Evolutionary conservation across 257 asterid species (phyloP).

Genomic region (Lycium ferocissimum): DNA sequence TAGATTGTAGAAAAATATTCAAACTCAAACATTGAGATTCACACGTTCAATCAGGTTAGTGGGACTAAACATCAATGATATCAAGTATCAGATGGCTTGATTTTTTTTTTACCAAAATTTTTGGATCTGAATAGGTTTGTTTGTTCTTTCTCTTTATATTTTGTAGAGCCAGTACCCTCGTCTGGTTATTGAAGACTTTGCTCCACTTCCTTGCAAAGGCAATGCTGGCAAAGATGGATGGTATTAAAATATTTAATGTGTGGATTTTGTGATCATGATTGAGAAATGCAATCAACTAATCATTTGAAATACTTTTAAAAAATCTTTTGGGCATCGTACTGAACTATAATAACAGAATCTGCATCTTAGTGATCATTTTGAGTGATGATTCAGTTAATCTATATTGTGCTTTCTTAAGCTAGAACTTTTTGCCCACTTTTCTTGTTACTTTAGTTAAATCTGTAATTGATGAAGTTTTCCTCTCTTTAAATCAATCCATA

Average conservation of each 20-base stretch:
- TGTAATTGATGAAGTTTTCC: slow-evolving; percentile 8
- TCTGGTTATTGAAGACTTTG: slow-evolving; percentile 84
- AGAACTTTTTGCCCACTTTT: neutral
- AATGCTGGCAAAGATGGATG: slow-evolving; percentile 92
- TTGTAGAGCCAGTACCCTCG: slow-evolving; percentile 98
- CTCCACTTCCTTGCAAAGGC: slow-evolving; percentile 87
- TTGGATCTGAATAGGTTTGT: neutral
- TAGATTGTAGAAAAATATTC: slow-evolving; percentile 90
- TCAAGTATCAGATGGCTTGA: neutral
- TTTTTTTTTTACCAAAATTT: neutral
- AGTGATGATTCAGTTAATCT: neutral
- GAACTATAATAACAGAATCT: neutral
- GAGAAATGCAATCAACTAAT: neutral
- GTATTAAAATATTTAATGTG: slow-evolving; percentile 45
- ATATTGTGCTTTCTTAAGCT: neutral
- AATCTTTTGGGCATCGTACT: neutral
- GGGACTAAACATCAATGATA: slow-evolving; percentile 5
- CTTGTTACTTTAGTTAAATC: slow-evolving; percentile 11
- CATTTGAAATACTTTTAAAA: neutral
- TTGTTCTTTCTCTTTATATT: slow-evolving; percentile 34
- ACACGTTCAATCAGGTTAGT: slow-evolving; percentile 92
- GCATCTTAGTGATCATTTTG: neutral
- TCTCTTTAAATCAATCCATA: neutral
- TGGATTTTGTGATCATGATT: neutral
- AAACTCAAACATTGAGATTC: slow-evolving; percentile 78